Conservation (phyloP, 768 basidiomycete genomes). For the Tylopilus intermedius region DNA sequence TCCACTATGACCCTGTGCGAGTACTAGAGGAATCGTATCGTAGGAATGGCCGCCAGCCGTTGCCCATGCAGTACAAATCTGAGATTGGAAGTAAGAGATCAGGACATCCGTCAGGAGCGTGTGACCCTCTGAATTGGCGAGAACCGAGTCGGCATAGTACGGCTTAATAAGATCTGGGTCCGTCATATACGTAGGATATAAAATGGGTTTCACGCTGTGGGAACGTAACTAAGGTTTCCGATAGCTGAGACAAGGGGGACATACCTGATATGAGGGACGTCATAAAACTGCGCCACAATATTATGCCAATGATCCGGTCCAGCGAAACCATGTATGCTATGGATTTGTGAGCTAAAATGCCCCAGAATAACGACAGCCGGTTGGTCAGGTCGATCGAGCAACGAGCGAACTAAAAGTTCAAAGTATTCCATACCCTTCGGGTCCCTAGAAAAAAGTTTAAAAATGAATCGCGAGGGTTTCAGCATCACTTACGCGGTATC, state of each 20-base stretch:
- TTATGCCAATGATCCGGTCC: slow-evolving; percentile 90
- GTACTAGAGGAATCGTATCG: slow-evolving; percentile 48
- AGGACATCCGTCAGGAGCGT: slow-evolving; percentile 88
- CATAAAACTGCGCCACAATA: slow-evolving; percentile 93
- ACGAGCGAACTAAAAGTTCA: slow-evolving; percentile 86
- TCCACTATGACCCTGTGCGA: slow-evolving; percentile 33
- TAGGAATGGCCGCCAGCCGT: slow-evolving; percentile 62
- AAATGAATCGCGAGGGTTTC: not conserved
- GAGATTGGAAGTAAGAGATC: slow-evolving; percentile 82
- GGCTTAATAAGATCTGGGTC: slow-evolving; percentile 59
- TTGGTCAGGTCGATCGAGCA: slow-evolving; percentile 83
- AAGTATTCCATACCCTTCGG: slow-evolving; percentile 73
- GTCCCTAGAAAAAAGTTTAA: slow-evolving; percentile 42
- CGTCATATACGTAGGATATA: slow-evolving; percentile 79
- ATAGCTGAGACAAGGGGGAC: slow-evolving; percentile 3
- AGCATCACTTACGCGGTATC: slow-evolving; percentile 67
- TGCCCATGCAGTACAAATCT: slow-evolving; percentile 84
- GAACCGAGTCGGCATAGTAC: slow-evolving; percentile 79
- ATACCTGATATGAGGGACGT: slow-evolving; percentile 84
- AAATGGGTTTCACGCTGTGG: slow-evolving; percentile 66
- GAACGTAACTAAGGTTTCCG: not conserved
- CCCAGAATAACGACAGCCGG: slow-evolving; percentile 94
- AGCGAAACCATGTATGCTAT: slow-evolving; percentile 72
- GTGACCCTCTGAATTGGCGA: slow-evolving; percentile 79
- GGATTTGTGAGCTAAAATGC: slow-evolving; percentile 86